Evolutionary conservation across 2,329 filamentous ascomycete genomes (phyloP), one percentile per base, ranked within the genome.

Genomic region (Fusarium decemcellulare): DNA sequence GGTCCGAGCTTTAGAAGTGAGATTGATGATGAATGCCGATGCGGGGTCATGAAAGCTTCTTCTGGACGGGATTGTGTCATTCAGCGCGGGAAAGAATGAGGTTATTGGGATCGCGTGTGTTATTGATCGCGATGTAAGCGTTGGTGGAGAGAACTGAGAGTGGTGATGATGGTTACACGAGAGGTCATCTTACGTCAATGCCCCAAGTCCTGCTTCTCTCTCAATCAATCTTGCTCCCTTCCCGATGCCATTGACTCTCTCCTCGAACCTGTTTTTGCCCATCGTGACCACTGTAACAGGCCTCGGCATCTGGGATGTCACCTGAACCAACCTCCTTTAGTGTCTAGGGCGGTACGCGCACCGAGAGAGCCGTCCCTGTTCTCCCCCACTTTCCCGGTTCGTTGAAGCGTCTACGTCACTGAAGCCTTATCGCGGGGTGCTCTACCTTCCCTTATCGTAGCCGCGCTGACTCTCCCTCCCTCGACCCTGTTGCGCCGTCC

Each of bases 401-500:
- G 16, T 36, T 23, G 30, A 37, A 29, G 16, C 36, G 27, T 54
- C 51, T 68, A 74, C 72, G 72, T 74, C 72, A 74, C 72, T 65
- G 68, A 74, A 68, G 70, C 67, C 72, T 74, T 74, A 74, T 74
- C 72, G 63, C 50, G 14, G 46, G 34, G 46, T 44, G 18, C 47
- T 23, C 16, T n/a, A 9, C 36, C 23, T 10, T 30, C 54, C 50
- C 72, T 74, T 74, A 74, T 74, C 72, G 72, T 74, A 74, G 72
- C 72, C 72, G 72, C 72, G 72, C 72, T 74, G 43, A 27, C 27
- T 47, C 42, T 34, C 55, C 18, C 40, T 53, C 37, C 56, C 47
- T 44, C 30, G 23, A n/a, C 16, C 30, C 36, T 30, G 39, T 57
- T 30, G 16, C 18, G 14, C 63, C 56, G 44, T 23, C 23, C 10